Evolutionary conservation across 805 yeast genomes (phyloP), one percentile per base, ranked within the genome.

Genomic region (Blastobotrys mokoenaii): DNA sequence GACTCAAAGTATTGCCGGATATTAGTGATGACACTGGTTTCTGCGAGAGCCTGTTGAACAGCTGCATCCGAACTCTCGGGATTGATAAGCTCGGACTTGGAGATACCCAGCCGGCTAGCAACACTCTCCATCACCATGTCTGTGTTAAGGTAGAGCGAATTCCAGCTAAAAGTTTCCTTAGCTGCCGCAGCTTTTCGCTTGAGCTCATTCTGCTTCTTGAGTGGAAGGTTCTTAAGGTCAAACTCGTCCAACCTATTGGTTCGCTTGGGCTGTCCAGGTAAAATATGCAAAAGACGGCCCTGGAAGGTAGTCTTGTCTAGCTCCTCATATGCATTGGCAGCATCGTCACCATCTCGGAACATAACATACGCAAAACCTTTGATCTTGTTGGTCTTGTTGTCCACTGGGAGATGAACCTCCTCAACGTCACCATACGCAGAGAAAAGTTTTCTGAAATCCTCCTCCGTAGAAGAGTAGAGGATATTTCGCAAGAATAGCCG

Each of bases 21-120:
- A 63, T 83, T 93, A 38, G 89, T 93, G 57, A 93, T 81, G 14
- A 89, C 96, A 59, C 88, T 93, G 2, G 97, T 94, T 67, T 93
- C 98, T 0, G 98, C 97, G 51, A 93, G 73, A 0, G 98, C 97
- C 65, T 89, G 97, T 61, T 89, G 86, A 11, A 93, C 97, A 1
- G 96, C 97, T 43, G 95, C 83, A 48, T 73, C 80, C 6, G 95
- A 74, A 52, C 80, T 85, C 55, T 86, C 84, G 1, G 96, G 90
- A 62, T 93, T 94, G 49, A 93, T 76, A 58, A 93, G 72, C 46
- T 87, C 86, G 6, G 93, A 72, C 63, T 90, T 93, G 22, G 79
- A 62, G 41, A 93, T 70, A 6, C 97, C 97, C 65, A 93, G 65
- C 56, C 83, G 82, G 6, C 76, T 62, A 1, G 97, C 96, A 37